These are phyloP conservation scores for Rubia peregrina DNA, from an alignment of 305 asterid genomes.

Conservation along the genomic window DNA sequence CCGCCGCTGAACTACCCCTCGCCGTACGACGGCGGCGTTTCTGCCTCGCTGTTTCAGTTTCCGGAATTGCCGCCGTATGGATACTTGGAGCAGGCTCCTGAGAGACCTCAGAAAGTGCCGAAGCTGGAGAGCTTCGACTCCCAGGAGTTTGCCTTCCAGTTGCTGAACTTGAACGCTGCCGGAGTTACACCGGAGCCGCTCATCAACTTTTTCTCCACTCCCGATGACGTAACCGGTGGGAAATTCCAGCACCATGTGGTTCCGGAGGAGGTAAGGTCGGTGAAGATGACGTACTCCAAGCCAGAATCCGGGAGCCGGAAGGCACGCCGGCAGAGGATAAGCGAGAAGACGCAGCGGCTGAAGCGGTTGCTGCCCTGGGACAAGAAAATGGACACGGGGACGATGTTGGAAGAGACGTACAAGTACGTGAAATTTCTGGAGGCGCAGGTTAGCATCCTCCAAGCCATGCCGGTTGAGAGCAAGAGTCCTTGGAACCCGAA, in stretches of 20 bases:
- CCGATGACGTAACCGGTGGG: not conserved
- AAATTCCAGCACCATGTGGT: not conserved
- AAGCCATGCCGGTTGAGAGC: slow-evolving; percentile 47
- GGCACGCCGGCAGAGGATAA: slow-evolving; percentile 28
- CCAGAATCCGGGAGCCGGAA: slow-evolving; percentile 10
- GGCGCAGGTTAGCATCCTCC: slow-evolving; percentile 59
- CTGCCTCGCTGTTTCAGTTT: not conserved
- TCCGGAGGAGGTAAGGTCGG: slow-evolving; percentile 4
- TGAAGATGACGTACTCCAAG: slow-evolving; percentile 2
- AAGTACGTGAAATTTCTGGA: slow-evolving; percentile 67
- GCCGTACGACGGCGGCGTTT: not conserved
- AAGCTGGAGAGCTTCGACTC: slow-evolving; percentile 4
- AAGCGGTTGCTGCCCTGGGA: slow-evolving; percentile 59
- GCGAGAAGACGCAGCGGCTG: slow-evolving; percentile 49
- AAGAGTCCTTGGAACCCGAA: not conserved
- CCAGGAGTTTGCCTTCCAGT: slow-evolving; percentile 6
- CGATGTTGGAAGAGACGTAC: slow-evolving; percentile 63
- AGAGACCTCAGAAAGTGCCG: slow-evolving; percentile 14
- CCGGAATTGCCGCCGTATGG: not conserved
- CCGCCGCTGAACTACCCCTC: not conserved
- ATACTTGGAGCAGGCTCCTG: slow-evolving; percentile 10
- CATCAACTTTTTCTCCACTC: slow-evolving; percentile 15
- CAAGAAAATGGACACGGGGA: slow-evolving; percentile 56
- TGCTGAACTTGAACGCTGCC: slow-evolving; percentile 9
- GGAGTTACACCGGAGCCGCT: slow-evolving; percentile 6